Base-by-base conservation (phyloP, 164 flowering plant species). In the Malania oleifera region DNA sequence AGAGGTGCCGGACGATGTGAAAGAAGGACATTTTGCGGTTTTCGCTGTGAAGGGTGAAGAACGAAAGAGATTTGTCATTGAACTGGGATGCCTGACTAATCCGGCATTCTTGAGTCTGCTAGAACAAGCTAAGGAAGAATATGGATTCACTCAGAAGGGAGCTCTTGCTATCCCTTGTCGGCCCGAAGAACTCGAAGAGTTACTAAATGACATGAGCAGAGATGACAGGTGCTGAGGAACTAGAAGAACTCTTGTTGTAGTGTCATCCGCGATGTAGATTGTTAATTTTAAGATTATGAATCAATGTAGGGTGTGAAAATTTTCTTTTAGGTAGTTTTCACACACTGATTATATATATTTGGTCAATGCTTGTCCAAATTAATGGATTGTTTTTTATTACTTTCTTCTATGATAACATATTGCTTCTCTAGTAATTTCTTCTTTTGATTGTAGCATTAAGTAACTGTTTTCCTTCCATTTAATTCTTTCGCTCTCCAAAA, bases 21-120 rank as follows among this genome's bases (percentile, higher is more conserved):
- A 76, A 58, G 67, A 76, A 68, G 88, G 82, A 0, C 76, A 79
- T 43, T 79, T 83, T 59, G 70, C 74, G 7, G 77, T 83, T 2
- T 31, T 66, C 10, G 77, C 82, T 37, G 62, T 48, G 0, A 54
- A 70, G 6, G 72, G 72, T 44, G 75, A 54, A 18, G 59, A 69
- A 20, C 67, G 56, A 14, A 65, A 61, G 66, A 77, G 79, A 74
- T 79, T 79, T 37, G 39, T 79, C 0, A 61, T 79, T n/a, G 76
- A 70, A 23, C 15, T 83, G 64, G 34, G 63, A 13, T 63, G 23
- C 46, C 63, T 80, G 14, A 54, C 15, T 6, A 50, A 71, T 26
- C 85, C 85, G 19, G 66, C 25, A 14, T 79, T 83, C 65, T 57
- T 83, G 67, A 77, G 53, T 48, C 37, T 83, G 52, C 56, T 83